These are phyloP conservation scores for Candida morakotiae DNA, from an alignment of 805 yeast genomes.

Conservation along the genomic window DNA sequence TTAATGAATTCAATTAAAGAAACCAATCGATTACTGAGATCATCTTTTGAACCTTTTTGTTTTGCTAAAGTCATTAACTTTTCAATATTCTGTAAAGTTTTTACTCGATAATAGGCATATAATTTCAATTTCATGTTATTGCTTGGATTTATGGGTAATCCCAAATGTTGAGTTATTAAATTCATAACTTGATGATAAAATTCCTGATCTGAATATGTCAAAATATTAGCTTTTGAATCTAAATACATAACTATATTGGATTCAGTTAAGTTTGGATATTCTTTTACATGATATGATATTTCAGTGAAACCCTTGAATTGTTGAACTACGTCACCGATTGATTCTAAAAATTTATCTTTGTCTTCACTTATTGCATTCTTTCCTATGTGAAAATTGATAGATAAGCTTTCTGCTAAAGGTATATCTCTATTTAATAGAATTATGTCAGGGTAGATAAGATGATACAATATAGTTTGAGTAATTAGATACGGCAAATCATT, in stretches of 20 bases:
- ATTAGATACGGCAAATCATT: constrained; percentile 64
- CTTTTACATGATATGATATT: not conserved
- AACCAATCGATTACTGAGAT: too few species aligned
- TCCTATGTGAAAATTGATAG: too few species aligned
- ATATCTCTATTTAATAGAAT: constrained; percentile 1
- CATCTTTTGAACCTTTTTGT: too few species aligned
- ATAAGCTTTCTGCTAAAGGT: too few species aligned
- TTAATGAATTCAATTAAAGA: too few species aligned
- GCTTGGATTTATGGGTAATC: constrained; percentile 1
- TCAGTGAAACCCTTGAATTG: not conserved
- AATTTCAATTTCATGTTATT: constrained; percentile 7
- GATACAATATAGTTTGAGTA: constrained; percentile 41
- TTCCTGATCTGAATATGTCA: not conserved
- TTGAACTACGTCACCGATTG: too few species aligned
- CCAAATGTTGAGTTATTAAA: not conserved
- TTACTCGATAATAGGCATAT: constrained; percentile 1
- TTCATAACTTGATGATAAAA: not conserved
- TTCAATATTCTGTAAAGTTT: constrained; percentile 5
- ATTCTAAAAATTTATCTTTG: too few species aligned
- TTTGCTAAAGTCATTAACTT: not conserved
- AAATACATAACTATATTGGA: not conserved
- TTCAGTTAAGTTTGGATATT: not conserved
- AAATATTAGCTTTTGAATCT: not conserved
- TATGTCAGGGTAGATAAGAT: constrained; percentile 27
- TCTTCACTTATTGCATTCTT: too few species aligned